phyloP scores from a whole-genome alignment of 1,284 basidiomycete genomes.

The Pseudomicrostroma phylloplanum region DNA sequence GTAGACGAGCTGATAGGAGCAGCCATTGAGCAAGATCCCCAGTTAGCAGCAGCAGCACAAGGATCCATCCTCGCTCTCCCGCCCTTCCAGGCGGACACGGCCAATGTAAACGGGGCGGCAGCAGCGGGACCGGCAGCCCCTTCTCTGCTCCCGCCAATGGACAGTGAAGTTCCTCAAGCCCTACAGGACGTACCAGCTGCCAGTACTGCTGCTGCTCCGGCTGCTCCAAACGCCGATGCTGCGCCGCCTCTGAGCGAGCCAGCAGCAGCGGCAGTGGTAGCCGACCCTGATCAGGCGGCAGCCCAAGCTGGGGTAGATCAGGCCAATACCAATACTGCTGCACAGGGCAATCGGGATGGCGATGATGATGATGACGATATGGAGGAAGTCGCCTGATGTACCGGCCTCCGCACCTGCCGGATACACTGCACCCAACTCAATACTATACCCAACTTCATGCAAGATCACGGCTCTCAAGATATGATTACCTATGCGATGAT shows the following conservation, averaged over 20 bases:
- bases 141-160: not conserved
- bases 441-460: no score
- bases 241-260: not conserved
- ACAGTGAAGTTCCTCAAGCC: not conserved
- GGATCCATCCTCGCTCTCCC: no score
- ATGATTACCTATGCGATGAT: no score
- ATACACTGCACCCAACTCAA: no score
- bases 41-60: no score
- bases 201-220: no score
- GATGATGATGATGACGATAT: slow-evolving; percentile 5
- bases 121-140: slow-evolving; percentile 2
- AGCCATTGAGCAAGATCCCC: no score
- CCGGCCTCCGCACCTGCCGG: no score
- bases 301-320: not conserved
- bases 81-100: not conserved
- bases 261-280: not conserved
- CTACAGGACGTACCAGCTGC: not conserved
- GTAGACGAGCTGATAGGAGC: no score
- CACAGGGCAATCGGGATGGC: not conserved
- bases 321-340: not conserved
- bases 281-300: not conserved
- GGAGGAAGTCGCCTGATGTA: not conserved
- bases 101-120: not conserved
- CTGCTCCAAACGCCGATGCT: not conserved
- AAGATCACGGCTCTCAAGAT: no score